Percentiles rank a stretch among this genome's conserved stretches.
Conservation (phyloP, 148 eudicot genomes). For the Limonium bicolor region DNA sequence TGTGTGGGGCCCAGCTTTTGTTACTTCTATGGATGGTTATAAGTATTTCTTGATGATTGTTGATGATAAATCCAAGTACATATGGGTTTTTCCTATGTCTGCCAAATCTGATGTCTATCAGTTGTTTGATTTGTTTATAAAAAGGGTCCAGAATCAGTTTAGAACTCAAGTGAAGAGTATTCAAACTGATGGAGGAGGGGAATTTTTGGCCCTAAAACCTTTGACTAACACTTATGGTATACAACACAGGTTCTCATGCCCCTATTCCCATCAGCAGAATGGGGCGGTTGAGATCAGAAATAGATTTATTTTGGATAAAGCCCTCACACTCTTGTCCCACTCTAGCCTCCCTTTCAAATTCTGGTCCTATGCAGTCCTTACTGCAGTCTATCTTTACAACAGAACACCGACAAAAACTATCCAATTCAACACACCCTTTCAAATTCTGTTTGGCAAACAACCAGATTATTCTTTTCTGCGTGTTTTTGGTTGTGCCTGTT, state of each 20-base stretch:
- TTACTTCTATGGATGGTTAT: not conserved
- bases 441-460: no score
- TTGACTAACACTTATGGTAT: not conserved
- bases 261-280: not conserved
- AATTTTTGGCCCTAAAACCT: not conserved
- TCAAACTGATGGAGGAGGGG: no score
- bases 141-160: not conserved
- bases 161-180: not conserved
- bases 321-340: no score
- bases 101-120: not conserved
- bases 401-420: no score
- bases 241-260: not conserved
- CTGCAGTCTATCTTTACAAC: no score
- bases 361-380: no score
- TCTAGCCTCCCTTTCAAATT: no score
- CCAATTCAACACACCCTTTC: no score
- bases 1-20: not conserved
- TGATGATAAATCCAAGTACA: no score
- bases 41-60: not conserved
- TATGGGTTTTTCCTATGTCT: not conserved
- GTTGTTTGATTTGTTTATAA: not conserved
- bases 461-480: no score
- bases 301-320: no score
- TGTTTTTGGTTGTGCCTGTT: no score
- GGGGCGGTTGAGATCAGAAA: not conserved